phyloP scores from a whole-genome alignment of 768 basidiomycete genomes.

The Amanita exitialis region DNA sequence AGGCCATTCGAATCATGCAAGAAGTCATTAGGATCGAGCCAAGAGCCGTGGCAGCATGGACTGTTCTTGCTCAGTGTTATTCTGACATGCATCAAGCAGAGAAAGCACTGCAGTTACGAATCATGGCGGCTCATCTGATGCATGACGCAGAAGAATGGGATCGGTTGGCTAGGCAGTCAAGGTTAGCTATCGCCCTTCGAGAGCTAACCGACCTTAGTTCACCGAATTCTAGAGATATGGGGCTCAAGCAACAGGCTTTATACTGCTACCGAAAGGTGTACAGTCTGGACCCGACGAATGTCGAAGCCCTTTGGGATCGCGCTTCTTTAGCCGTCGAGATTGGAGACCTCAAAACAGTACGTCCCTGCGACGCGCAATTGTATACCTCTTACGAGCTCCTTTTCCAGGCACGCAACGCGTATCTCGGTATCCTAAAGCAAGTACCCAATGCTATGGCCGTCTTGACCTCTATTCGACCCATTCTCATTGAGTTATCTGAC shows the following conservation, averaged over 20 bases:
- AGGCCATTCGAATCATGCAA: constrained; percentile 73
- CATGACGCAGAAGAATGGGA: constrained; percentile 87
- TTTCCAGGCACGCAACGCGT: constrained; percentile 47
- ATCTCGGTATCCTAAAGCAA: constrained; percentile 61
- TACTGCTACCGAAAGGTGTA: constrained; percentile 87
- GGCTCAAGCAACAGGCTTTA: constrained; percentile 75
- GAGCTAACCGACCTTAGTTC: not conserved
- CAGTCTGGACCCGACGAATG: constrained; percentile 69
- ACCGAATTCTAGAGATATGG: constrained; percentile 38
- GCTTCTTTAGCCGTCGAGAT: constrained; percentile 72
- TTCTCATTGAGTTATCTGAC: constrained; percentile 68
- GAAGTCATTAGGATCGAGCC: constrained; percentile 95
- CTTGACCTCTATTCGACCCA: constrained; percentile 65
- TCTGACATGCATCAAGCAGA: constrained; percentile 58
- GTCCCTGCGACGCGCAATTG: constrained; percentile 9
- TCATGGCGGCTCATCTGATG: constrained; percentile 85
- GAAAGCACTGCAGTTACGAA: constrained; percentile 71
- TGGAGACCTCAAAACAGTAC: constrained; percentile 57
- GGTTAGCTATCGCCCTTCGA: constrained; percentile 25
- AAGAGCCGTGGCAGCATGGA: constrained; percentile 75
- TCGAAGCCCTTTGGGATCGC: constrained; percentile 84
- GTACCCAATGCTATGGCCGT: constrained; percentile 75
- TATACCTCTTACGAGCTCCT: not conserved
- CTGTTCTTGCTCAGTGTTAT: constrained; percentile 78
- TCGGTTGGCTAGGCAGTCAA: constrained; percentile 63